Evolutionary conservation across 345 rosid species (phyloP).

Genomic region (Aquilaria sinensis): DNA sequence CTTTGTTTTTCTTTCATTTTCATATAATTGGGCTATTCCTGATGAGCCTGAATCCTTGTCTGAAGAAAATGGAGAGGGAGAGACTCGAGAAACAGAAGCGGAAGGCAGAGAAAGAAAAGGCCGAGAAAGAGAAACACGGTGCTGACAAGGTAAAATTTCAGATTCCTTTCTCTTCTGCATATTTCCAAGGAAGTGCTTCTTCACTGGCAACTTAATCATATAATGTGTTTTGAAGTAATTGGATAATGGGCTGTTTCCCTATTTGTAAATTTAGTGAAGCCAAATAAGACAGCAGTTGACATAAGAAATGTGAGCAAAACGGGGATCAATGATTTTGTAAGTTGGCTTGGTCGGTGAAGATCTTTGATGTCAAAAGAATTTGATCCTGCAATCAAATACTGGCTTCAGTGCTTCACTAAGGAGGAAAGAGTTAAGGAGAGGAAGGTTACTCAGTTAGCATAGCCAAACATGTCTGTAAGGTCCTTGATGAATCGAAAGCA

Average conservation of each 20-base stretch:
- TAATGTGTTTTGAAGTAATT: background rate
- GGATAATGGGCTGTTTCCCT: background rate
- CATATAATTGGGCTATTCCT: background rate
- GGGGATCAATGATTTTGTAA: too few relatives aligned
- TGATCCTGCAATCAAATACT: too few relatives aligned
- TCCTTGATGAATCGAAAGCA: too few relatives aligned
- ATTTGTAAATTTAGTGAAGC: background rate
- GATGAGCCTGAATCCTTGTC: slow-evolving; percentile 6
- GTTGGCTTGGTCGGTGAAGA: too few relatives aligned
- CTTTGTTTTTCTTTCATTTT: background rate
- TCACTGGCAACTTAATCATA: background rate
- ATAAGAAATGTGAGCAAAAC: background rate
- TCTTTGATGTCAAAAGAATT: too few relatives aligned
- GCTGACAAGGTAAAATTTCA: slow-evolving; percentile 41
- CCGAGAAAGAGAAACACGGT: slow-evolving; percentile 41
- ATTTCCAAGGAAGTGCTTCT: background rate
- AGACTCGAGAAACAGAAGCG: slow-evolving; percentile 49
- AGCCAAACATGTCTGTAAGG: too few relatives aligned
- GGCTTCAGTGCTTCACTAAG: too few relatives aligned
- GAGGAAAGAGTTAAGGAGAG: too few relatives aligned
- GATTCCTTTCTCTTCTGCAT: background rate
- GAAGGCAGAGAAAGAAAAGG: slow-evolving; percentile 57
- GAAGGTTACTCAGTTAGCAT: too few relatives aligned
- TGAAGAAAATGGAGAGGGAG: slow-evolving; percentile 90
- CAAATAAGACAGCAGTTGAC: background rate